Base-by-base conservation (phyloP, 805 yeast species). In the Cyberlindnera mycetangii region DNA sequence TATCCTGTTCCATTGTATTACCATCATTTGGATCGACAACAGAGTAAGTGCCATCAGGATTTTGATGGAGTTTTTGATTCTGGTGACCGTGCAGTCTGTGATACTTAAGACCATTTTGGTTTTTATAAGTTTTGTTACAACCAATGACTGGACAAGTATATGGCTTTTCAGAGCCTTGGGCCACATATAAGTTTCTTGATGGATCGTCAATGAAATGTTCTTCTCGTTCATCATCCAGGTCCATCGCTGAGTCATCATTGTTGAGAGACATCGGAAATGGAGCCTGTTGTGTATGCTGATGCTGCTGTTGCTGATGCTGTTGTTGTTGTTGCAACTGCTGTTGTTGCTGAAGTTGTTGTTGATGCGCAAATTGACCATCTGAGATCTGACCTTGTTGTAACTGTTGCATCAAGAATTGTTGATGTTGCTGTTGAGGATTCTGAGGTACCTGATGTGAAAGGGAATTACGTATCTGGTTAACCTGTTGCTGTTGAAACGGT, bases 61-160 rank as follows among this genome's bases (percentile, higher is more conserved):
- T 92, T 55, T 84, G 87, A 59, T 88, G 85, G 45, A 92, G 69
- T 30, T 88, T 89, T 67, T 92, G 99, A 62, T 92, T 90, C 67
- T 90, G 97, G 68, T 92, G 99, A 32, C 99, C 99, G 65, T 92
- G 99, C 46, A 85, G 71, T 53, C 96, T 77, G 68, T 93, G 99
- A 67, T 93, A 93, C 66, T 93, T 93, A 61, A 93, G 74, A 15
- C 99, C 99, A 62, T 93, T 93, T 69, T 93, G 99, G 66, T 93
- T 93, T 70, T 93, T 93, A 67, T 93, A 93, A 22, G 92, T 90
- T 72, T 93, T 93, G 57, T 90, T 97, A 67, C 99, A 93, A 7
- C 99, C 99, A 59, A 89, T 86, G 35, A 93, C 99, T 0, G 98
- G 99, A 70, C 99, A 93, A 64, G 85, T 89, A 71, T 84, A 93